Percentiles rank a stretch among this genome's conserved stretches.
Evolutionary conservation across 176 grass and related monocot genomes (phyloP).

Genomic region (Triticum timopheevii): DNA sequence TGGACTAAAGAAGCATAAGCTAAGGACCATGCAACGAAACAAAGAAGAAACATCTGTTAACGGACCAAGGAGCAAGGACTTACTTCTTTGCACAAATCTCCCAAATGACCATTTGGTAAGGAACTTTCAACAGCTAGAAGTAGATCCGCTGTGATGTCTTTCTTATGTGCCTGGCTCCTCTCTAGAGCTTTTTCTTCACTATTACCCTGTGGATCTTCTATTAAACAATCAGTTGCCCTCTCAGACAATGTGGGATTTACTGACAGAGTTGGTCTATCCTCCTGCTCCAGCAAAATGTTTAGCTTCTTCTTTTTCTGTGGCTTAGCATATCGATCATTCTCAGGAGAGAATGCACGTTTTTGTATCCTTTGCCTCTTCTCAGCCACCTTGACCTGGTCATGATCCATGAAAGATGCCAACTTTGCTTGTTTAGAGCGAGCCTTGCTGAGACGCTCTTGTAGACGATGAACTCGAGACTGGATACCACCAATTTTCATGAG

Average conservation of each 20-base stretch:
- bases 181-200: constrained; percentile 17
- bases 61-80: constrained; percentile 15
- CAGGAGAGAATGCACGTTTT: constrained; percentile 40
- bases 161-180: constrained; percentile 11
- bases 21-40: constrained; percentile 3
- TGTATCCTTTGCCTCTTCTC: constrained; percentile 36
- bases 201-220: constrained; percentile 8
- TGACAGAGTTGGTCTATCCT: constrained; percentile 21
- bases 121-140: constrained; percentile 40
- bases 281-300: constrained; percentile 43
- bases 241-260: constrained; percentile 7
- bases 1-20: neutral
- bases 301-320: constrained; percentile 50
- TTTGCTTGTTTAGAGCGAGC: constrained; percentile 43
- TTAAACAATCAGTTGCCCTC: neutral
- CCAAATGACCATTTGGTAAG: constrained; percentile 37
- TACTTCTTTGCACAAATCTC: constrained; percentile 41
- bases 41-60: constrained; percentile 21
- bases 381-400: constrained; percentile 13
- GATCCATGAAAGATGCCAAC: constrained; percentile 28
- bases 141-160: constrained; percentile 15
- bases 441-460: constrained; percentile 59
- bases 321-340: constrained; percentile 21
- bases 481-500: constrained; percentile 57
- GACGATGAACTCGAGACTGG: constrained; percentile 53